These are phyloP conservation scores for Oryza punctata DNA, from an alignment of 176 grass and related monocot genomes.

Conservation along the genomic window DNA sequence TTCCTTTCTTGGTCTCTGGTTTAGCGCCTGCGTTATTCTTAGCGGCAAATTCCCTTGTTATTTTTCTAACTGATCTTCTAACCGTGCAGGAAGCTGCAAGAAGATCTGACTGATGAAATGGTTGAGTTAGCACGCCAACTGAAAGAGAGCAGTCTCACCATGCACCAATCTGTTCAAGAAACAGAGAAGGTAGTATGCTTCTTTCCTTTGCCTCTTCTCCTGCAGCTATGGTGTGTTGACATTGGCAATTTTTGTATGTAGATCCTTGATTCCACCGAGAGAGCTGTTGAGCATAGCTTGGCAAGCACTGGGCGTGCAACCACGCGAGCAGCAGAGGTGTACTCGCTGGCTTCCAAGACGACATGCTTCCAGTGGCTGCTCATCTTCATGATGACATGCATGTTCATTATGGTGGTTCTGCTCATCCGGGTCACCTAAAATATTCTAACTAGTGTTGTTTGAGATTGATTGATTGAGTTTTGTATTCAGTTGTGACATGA, in stretches of 20 bases:
- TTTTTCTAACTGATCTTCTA: conserved; percentile 10
- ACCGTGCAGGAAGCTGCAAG: conserved; percentile 78
- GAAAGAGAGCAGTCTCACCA: conserved; percentile 78
- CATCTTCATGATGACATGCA: conserved; percentile 78
- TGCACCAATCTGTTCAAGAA: conserved; percentile 78
- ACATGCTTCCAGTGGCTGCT: conserved; percentile 92
- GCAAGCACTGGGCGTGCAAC: conserved; percentile 64
- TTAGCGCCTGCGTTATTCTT: too few species aligned
- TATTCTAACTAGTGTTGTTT: not conserved
- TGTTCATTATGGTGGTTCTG: conserved; percentile 91
- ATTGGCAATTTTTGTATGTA: conserved; percentile 22
- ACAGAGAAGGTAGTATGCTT: conserved; percentile 66
- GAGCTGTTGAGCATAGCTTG: conserved; percentile 83
- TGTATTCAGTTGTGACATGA: not conserved
- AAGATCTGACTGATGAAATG: conserved; percentile 95
- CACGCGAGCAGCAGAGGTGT: conserved; percentile 59
- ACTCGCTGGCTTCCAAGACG: conserved; percentile 73
- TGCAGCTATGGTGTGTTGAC: not conserved
- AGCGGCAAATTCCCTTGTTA: not conserved
- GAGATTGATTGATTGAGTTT: not conserved
- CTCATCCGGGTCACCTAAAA: conserved; percentile 74
- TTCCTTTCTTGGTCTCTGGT: too few species aligned
- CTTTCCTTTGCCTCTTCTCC: not conserved
- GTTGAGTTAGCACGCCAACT: conserved; percentile 77
- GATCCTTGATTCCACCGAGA: conserved; percentile 85